Percentiles rank a stretch among this genome's conserved stretches.
These are phyloP conservation scores for Lactarius sp. DNA, from an alignment of 768 basidiomycete genomes.

Conservation along the genomic window DNA sequence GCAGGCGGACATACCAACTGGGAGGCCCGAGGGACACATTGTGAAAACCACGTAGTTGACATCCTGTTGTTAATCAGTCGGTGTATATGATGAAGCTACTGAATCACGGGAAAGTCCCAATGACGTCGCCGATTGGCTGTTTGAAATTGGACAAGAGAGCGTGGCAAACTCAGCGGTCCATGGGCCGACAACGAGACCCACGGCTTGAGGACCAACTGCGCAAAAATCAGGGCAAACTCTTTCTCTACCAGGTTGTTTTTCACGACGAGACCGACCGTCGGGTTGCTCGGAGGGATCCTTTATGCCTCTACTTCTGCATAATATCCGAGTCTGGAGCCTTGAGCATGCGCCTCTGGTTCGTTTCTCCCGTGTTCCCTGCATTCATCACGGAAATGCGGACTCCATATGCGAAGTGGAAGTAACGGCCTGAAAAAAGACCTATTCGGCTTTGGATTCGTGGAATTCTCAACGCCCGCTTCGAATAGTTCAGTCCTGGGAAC, in stretches of 20 bases:
- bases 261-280: background rate
- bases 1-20: background rate
- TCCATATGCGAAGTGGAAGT: background rate
- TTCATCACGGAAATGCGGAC: background rate
- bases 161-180: conserved; percentile 2
- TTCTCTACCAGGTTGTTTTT: background rate
- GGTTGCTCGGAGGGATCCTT: background rate
- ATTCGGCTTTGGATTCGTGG: background rate
- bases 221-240: conserved; percentile 1
- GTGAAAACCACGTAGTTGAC: background rate
- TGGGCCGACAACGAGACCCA: conserved; percentile 1
- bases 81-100: background rate
- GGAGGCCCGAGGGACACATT: background rate
- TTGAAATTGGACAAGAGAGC: background rate
- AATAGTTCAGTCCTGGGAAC: background rate
- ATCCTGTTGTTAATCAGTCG: background rate
- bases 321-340: background rate
- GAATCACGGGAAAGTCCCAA: background rate
- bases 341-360: background rate
- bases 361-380: background rate
- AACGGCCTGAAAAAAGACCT: background rate
- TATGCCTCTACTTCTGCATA: background rate
- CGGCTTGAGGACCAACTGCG: conserved; percentile 2
- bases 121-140: conserved; percentile 6
- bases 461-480: background rate